phyloP scores from a whole-genome alignment of 257 asterid genomes.

The Rhazya stricta region DNA sequence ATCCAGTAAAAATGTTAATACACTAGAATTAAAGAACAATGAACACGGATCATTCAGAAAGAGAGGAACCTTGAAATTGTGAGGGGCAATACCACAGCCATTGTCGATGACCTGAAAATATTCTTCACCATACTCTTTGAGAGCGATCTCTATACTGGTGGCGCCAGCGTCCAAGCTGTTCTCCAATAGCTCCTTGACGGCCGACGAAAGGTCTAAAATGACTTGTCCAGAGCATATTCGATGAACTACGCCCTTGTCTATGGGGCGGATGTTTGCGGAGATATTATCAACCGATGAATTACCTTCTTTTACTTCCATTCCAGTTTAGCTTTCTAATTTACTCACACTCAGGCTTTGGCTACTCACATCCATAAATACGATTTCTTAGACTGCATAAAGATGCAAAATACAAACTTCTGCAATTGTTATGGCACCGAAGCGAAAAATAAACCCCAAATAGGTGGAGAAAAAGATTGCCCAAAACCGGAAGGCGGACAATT shows the following conservation, averaged over 20 bases:
- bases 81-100: constrained; percentile 81
- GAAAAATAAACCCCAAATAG: neutral
- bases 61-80: constrained; percentile 58
- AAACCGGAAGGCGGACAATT: neutral
- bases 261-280: constrained; percentile 49
- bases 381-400: neutral
- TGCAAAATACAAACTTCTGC: too few relatives aligned
- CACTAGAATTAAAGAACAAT: neutral
- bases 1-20: neutral
- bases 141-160: constrained; percentile 69
- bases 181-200: constrained; percentile 97
- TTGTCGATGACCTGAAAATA: constrained; percentile 90
- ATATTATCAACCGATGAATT: neutral
- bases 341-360: neutral
- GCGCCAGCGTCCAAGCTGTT: constrained; percentile 98
- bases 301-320: constrained; percentile 1
- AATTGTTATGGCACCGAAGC: neutral
- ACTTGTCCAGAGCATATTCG: constrained; percentile 91
- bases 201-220: constrained; percentile 84
- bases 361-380: neutral
- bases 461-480: neutral
- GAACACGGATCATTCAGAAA: neutral
- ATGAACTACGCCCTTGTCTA: constrained; percentile 68
- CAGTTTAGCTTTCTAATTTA: neutral
- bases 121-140: constrained; percentile 73